phyloP scores from a whole-genome alignment of 192 early-diverging fungal species.

The Dissophora globulifera region DNA sequence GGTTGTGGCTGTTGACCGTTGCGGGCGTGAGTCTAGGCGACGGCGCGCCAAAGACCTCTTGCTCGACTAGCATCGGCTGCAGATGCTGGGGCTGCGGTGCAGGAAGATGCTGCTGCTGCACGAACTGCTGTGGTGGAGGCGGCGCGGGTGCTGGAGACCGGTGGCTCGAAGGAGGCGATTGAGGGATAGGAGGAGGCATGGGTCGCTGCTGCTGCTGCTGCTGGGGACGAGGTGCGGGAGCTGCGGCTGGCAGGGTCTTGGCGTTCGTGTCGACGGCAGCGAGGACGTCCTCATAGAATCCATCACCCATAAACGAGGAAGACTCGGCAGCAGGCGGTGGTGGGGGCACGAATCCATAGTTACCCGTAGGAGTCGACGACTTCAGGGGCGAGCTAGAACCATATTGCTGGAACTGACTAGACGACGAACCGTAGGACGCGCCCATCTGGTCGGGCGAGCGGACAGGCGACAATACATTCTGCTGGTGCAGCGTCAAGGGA shows the following conservation, averaged over 20 bases:
- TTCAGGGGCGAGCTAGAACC: too few species aligned
- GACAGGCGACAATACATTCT: constrained; percentile 16
- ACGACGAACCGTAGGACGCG: background rate
- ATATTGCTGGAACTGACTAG: constrained; percentile 10
- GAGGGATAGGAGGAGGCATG: constrained; percentile 15
- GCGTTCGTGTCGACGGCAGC: constrained; percentile 41
- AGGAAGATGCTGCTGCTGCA: constrained; percentile 22
- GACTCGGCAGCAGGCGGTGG: background rate
- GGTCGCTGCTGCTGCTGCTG: constrained; percentile 9
- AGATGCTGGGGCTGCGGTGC: constrained; percentile 4
- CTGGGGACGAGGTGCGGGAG: background rate
- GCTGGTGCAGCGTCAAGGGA: background rate
- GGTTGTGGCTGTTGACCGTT: background rate
- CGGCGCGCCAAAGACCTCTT: constrained; percentile 42
- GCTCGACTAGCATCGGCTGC: constrained; percentile 4
- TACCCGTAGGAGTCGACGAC: too few species aligned
- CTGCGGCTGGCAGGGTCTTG: background rate
- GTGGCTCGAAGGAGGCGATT: background rate
- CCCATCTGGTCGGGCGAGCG: constrained; percentile 16
- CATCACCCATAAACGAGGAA: constrained; percentile 13
- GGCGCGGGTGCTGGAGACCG: background rate
- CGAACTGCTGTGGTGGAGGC: constrained; percentile 2
- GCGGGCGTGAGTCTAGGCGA: constrained; percentile 40
- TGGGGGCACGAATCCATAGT: constrained; percentile 10
- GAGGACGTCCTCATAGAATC: constrained; percentile 47